Conservation (phyloP, 2,329 filamentous ascomycete species). For the Magnaporthales sp. region DNA sequence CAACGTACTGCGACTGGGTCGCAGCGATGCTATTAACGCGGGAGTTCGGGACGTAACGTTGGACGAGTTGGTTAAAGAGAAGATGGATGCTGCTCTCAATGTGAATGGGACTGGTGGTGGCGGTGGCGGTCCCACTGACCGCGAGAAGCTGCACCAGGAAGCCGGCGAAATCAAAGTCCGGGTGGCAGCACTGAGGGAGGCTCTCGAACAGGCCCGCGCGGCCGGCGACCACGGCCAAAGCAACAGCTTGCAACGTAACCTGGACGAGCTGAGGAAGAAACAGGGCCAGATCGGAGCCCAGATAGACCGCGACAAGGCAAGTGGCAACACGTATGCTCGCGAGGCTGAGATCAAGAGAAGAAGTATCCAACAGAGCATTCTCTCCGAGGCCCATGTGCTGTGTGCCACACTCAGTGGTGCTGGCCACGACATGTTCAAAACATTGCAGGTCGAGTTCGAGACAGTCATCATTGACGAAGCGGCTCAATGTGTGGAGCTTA, state of each 20-base stretch:
- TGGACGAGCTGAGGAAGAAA: constrained; percentile 58
- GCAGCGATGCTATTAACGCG: constrained; percentile 85
- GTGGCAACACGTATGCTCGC: constrained; percentile 70
- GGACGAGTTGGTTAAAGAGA: constrained; percentile 73
- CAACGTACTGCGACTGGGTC: constrained; percentile 81
- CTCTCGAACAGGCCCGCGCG: constrained; percentile 56
- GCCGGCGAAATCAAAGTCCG: constrained; percentile 66
- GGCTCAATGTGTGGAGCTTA: constrained; percentile 95
- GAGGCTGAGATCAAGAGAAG: constrained; percentile 81
- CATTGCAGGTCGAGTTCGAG: constrained; percentile 91
- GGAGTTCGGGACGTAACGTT: constrained; percentile 86
- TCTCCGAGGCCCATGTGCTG: constrained; percentile 84
- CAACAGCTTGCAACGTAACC: constrained; percentile 61
- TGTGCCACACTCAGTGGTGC: constrained; percentile 93
- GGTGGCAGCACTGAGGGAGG: constrained; percentile 61
- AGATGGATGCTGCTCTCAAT: constrained; percentile 3
- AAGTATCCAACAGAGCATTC: constrained; percentile 79
- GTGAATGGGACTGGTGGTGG: constrained; percentile 25
- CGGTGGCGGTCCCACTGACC: constrained; percentile 36
- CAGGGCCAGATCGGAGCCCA: constrained; percentile 72
- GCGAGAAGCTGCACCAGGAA: constrained; percentile 54
- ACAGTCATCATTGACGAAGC: constrained; percentile 98
- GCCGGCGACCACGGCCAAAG: constrained; percentile 30
- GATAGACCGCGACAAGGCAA: constrained; percentile 83
- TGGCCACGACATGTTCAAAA: constrained; percentile 96